Evolutionary conservation across 202 grass and related monocot species (phyloP).

Genomic region (Cymbopogon flexuosus): DNA sequence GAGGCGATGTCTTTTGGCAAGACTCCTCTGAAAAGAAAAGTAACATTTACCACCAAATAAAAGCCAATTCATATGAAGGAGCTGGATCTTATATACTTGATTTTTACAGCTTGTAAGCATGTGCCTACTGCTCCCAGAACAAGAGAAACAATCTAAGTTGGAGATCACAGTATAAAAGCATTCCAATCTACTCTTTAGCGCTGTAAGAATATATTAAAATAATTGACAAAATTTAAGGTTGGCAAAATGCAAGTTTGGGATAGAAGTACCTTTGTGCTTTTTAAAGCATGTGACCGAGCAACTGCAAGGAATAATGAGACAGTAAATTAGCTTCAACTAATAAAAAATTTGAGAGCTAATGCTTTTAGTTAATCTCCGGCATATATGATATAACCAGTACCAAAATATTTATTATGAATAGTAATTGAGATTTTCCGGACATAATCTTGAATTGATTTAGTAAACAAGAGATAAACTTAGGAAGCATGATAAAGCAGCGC

Average conservation of each 20-base stretch:
- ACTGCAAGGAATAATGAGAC: conserved; percentile 50
- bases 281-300: conserved; percentile 89
- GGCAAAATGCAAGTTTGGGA: not conserved
- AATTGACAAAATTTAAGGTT: not conserved
- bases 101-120: conserved; percentile 1
- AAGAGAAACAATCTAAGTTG: not conserved
- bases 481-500: not conserved
- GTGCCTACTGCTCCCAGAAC: not conserved
- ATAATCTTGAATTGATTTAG: not conserved
- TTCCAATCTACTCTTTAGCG: not conserved
- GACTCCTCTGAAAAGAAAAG: conserved; percentile 44
- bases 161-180: conserved; percentile 1
- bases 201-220: not conserved
- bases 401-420: not conserved
- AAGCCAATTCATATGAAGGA: not conserved
- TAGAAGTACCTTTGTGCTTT: conserved; percentile 79
- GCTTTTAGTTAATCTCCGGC: not conserved
- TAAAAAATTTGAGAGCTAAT: not conserved
- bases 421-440: not conserved
- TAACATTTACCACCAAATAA: conserved; percentile 23
- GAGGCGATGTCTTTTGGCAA: conserved; percentile 48
- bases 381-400: too few relatives aligned
- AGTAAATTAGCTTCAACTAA: conserved; percentile 23
- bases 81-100: not conserved
- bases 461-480: not conserved